Conservation (phyloP, 495 filamentous ascomycete genomes). For the Physcia stellaris region DNA sequence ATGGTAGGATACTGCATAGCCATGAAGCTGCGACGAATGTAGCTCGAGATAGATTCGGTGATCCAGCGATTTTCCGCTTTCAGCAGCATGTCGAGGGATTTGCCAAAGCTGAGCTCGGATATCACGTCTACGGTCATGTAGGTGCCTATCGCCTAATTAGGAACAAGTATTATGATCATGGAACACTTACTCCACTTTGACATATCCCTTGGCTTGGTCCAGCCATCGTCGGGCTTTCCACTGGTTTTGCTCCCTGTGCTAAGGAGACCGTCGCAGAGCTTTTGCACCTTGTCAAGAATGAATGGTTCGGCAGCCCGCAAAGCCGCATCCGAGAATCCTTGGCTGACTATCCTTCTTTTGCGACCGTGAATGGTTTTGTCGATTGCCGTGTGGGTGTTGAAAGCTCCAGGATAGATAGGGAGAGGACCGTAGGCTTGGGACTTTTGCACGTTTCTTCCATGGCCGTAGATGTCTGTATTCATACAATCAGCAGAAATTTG, state of each 20-base stretch:
- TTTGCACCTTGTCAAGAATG: slow-evolving; percentile 31
- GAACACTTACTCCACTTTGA: slow-evolving; percentile 1
- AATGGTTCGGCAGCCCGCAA: slow-evolving; percentile 37
- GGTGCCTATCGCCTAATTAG: too few species aligned
- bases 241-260: not conserved
- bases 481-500: not conserved
- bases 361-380: slow-evolving; percentile 38
- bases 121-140: slow-evolving; percentile 20
- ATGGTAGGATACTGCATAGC: not conserved
- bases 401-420: slow-evolving; percentile 39
- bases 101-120: slow-evolving; percentile 16
- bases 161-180: too few species aligned
- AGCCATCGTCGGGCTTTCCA: slow-evolving; percentile 2
- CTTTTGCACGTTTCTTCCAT: not conserved
- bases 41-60: too few species aligned
- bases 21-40: too few species aligned
- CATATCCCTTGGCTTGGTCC: slow-evolving; percentile 7
- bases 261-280: slow-evolving; percentile 3
- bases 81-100: slow-evolving; percentile 7
- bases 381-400: slow-evolving; percentile 43
- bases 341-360: slow-evolving; percentile 39
- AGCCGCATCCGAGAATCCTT: slow-evolving; percentile 39
- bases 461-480: slow-evolving; percentile 1
- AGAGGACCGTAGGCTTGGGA: slow-evolving; percentile 17
- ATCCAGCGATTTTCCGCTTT: slow-evolving; percentile 15